These are phyloP conservation scores for Ophiosphaerella korrae DNA, from an alignment of 2,329 filamentous ascomycete species.

Conservation along the genomic window DNA sequence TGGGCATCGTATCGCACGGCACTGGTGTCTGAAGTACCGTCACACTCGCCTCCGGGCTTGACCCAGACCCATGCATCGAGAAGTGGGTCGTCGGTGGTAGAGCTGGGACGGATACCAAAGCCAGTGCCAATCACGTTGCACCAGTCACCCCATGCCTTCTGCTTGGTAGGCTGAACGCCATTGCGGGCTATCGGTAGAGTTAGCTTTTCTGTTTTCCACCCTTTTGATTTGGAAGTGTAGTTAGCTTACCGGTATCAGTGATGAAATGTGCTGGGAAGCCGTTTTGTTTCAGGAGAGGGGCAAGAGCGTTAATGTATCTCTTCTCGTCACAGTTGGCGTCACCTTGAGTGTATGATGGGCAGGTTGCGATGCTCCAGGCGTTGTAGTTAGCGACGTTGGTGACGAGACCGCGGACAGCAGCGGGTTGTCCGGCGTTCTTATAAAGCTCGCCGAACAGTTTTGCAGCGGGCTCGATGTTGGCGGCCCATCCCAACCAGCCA, in stretches of 20 bases:
- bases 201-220: no score
- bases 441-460: slow-evolving; percentile 56
- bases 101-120: slow-evolving; percentile 65
- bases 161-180: slow-evolving; percentile 63
- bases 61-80: slow-evolving; percentile 73
- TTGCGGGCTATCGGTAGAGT: no score
- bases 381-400: slow-evolving; percentile 67
- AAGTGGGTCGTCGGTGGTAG: slow-evolving; percentile 63
- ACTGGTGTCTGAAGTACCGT: slow-evolving; percentile 51
- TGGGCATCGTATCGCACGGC: slow-evolving; percentile 60
- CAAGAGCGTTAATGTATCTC: slow-evolving; percentile 57
- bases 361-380: slow-evolving; percentile 54
- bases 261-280: slow-evolving; percentile 63
- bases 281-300: slow-evolving; percentile 52
- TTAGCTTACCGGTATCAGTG: slow-evolving; percentile 60
- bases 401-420: slow-evolving; percentile 57
- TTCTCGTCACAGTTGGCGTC: slow-evolving; percentile 61
- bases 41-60: slow-evolving; percentile 66
- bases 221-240: no score
- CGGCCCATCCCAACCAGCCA: slow-evolving; percentile 68
- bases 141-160: slow-evolving; percentile 68
- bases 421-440: slow-evolving; percentile 53
- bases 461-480: slow-evolving; percentile 61
- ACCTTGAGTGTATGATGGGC: slow-evolving; percentile 51
- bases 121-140: slow-evolving; percentile 69